Evolutionary conservation across 2,329 filamentous ascomycete species (phyloP), one percentile per base, ranked within the genome.

Genomic region (Colletotrichum camelliae): DNA sequence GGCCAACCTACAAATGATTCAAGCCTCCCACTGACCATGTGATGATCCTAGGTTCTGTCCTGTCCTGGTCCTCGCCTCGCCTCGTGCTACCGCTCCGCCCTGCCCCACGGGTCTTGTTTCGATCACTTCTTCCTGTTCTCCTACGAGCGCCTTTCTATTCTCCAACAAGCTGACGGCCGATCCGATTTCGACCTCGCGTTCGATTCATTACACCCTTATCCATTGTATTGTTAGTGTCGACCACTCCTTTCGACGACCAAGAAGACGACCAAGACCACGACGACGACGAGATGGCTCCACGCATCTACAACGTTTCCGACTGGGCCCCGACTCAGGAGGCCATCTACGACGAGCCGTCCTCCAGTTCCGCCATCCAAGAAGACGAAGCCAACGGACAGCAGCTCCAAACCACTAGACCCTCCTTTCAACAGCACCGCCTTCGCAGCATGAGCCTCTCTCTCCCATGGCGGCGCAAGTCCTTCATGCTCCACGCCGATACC

Each of bases 401-500:
- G 77, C 68, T n/a, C n/a, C 39, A 48, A 12, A 48, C 70, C 79
- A 76, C 43, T 74, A 24, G 77, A 77, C 72, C 78, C 79, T 18
- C 77, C 81, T 73, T 73, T 62, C 83, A 82, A 70, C 82, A 84
- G n/a, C 84, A 83, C 75, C 86, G 86, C 27, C 82, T 85, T 52
- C 86, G 88, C 68, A 89, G 88, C 81, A 83, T 88, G 79, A 91
- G 88, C 81, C 82, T 88, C 64, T 89, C 88, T 8, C 79, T 90
- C 16, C 84, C 87, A 8, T 89, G 88, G 87, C 86, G 87, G 61
- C 87, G 86, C 57, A 90, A 88, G 80, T 87, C 87, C 2, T 80
- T 85, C 27, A 76, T 85, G 13, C 29, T 67, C 10, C 82, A 87
- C 67, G 79, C 80, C 58, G 82, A 82, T 55, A 82, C 85, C 27